Conservation (phyloP, 2,329 filamentous ascomycete genomes). For the Penicillium carneum region DNA sequence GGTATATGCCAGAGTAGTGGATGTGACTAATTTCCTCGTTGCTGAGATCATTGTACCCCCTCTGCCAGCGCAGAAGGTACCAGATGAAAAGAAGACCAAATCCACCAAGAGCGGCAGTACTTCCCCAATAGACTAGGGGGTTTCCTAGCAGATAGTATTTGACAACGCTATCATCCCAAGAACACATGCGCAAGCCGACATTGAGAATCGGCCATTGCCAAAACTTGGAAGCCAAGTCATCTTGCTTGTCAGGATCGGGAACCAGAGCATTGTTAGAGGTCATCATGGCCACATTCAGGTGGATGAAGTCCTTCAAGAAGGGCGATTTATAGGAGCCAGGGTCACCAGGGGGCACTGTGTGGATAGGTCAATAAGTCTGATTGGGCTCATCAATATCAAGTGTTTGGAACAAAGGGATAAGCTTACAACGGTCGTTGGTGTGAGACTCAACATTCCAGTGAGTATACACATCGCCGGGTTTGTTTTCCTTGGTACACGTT, state of each 20-base stretch:
- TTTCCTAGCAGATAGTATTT: conserved; percentile 99
- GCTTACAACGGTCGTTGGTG: conserved; percentile 86
- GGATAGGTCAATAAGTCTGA: conserved; percentile 19
- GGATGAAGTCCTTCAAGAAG: conserved; percentile 96
- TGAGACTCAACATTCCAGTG: conserved; percentile 99
- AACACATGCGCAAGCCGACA: conserved; percentile 96
- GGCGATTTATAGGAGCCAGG: conserved; percentile 94
- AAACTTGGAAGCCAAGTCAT: conserved; percentile 92
- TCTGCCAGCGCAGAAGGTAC: conserved; percentile 95
- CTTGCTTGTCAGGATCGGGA: conserved; percentile 97
- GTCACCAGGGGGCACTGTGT: conserved; percentile 84
- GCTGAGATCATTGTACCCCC: conserved; percentile 84
- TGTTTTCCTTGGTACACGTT: conserved; percentile 91
- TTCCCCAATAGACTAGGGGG: conserved; percentile 93
- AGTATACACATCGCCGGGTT: conserved; percentile 89
- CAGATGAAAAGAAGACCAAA: conserved; percentile 77
- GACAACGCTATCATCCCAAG: conserved; percentile 92
- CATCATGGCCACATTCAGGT: conserved; percentile 99
- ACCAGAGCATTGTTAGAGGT: conserved; percentile 98
- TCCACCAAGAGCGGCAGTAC: conserved; percentile 77
- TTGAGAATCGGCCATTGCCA: conserved; percentile 98
- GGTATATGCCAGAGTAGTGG: conserved; percentile 91
- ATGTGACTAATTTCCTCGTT: conserved; percentile 86
- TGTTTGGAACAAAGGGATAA: conserved; percentile 32
- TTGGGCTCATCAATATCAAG: background rate